These are phyloP conservation scores for Astrothelium subdiscretum DNA, from an alignment of 495 filamentous ascomycete genomes.

Conservation along the genomic window DNA sequence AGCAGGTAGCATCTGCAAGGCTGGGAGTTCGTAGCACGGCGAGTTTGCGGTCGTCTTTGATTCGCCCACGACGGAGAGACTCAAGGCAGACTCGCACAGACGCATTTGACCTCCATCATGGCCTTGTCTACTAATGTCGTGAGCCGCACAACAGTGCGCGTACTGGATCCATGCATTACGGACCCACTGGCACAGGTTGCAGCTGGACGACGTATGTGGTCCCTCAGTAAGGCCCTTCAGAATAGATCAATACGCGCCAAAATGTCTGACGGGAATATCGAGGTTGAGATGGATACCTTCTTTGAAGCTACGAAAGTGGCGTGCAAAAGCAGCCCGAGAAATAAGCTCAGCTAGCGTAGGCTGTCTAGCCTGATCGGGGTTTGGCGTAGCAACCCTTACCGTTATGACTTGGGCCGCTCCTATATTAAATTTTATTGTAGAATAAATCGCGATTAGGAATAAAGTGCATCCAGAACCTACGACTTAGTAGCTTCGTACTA, in stretches of 20 bases:
- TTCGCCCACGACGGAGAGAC: background rate
- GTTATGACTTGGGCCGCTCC: background rate
- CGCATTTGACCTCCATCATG: background rate
- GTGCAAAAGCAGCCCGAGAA: background rate
- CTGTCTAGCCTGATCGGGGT: background rate
- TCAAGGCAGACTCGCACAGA: conserved; percentile 1
- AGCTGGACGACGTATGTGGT: background rate
- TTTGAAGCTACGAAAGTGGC: background rate
- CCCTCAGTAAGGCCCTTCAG: background rate
- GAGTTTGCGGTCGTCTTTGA: background rate
- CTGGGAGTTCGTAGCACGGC: background rate
- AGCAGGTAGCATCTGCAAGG: background rate
- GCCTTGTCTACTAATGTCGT: background rate
- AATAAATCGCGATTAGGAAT: background rate
- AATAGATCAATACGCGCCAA: background rate
- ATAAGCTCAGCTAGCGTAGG: background rate
- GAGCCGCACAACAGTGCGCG: background rate
- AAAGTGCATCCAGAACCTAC: background rate
- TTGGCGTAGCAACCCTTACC: background rate
- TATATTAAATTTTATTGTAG: background rate
- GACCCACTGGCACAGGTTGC: background rate
- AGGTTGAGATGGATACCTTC: background rate
- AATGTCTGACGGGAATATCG: background rate
- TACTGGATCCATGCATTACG: background rate
- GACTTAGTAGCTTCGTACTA: no score